These are phyloP conservation scores for Suhomyces emberorum DNA, from an alignment of 805 yeast species.

Conservation along the genomic window DNA sequence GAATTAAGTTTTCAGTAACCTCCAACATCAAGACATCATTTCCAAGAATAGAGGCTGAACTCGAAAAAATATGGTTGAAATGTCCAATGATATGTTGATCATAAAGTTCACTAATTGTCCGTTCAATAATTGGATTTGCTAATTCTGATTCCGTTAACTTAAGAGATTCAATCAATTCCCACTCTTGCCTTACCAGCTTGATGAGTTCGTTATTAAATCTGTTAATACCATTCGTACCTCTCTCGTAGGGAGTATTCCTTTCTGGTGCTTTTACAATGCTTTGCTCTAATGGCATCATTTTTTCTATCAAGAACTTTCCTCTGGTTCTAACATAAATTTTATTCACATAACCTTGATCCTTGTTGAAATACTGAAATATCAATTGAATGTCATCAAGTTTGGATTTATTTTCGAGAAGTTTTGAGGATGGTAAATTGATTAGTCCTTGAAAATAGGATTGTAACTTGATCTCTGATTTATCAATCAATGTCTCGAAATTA, in stretches of 20 bases:
- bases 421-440: constrained; percentile 22
- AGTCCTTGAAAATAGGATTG: constrained; percentile 43
- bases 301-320: constrained; percentile 33
- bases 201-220: constrained; percentile 51
- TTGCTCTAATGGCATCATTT: constrained; percentile 45
- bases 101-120: constrained; percentile 9
- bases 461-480: constrained; percentile 54
- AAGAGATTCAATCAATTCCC: constrained; percentile 40
- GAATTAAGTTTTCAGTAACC: constrained; percentile 43
- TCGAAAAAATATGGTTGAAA: constrained; percentile 14
- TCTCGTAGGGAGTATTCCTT: constrained; percentile 49
- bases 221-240: constrained; percentile 57
- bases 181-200: constrained; percentile 49
- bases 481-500: constrained; percentile 54
- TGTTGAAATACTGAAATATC: constrained; percentile 11
- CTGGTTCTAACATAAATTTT: constrained; percentile 20
- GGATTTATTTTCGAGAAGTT: constrained; percentile 43
- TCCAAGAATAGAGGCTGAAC: constrained; percentile 10
- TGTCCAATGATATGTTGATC: constrained; percentile 11
- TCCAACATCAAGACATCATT: constrained; percentile 33
- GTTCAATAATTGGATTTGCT: constrained; percentile 9
- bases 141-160: constrained; percentile 7
- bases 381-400: constrained; percentile 11
- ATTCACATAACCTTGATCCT: constrained; percentile 7
- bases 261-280: constrained; percentile 41